Evolutionary conservation across 2,329 filamentous ascomycete genomes (phyloP), one percentile per base, ranked within the genome.

Genomic region (Cryphonectria carpinicola): DNA sequence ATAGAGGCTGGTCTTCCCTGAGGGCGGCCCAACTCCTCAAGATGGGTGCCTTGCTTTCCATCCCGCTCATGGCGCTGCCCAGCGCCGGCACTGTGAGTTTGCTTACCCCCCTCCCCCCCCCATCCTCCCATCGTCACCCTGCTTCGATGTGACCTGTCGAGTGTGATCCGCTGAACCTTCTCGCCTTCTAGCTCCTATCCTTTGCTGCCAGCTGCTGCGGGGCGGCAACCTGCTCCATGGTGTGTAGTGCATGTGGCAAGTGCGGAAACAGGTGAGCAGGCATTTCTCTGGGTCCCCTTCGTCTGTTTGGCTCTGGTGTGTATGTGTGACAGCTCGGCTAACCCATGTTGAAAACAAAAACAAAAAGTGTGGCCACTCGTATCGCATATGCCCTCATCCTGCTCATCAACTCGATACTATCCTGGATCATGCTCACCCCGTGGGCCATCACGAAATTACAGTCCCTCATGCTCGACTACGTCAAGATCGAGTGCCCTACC

Each of bases 341-440:
- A 66, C 54, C 25, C 41, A 37, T 56, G 25, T 46, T 60, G 35
- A 19, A 19, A 4, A 8, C 19, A n/a, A 19, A 49, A 49, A 19
- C 2, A 46, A 46, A 17, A 76, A 97, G 94, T 83, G 95, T 98
- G 83, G 95, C 95, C 70, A 99, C 96, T 75, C 93, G 96, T 85
- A 97, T 98, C 83, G 95, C 93, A 78, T 98, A 97, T 80, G 95
- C 96, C 74, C 89, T 98, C 78, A 92, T 99, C 73, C 72, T 99
- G 69, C 90, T 99, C 75, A 84, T 98, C 82, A 99, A 99, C 87
- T 98, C 95, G 71, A 97, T 98, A 74, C 81, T 98, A 66, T 95
- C 96, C 49, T 99, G 96, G 96, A 93, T 99, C 76, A 97, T 98
- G 94, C 94, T 99, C 83, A 99, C 96, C 32, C 93, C 94, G 67